A percentile compares a stretch with the other conserved stretches of the same genome.
These are phyloP conservation scores for Salix purpurea DNA, from an alignment of 345 rosid species.

Conservation along the genomic window DNA sequence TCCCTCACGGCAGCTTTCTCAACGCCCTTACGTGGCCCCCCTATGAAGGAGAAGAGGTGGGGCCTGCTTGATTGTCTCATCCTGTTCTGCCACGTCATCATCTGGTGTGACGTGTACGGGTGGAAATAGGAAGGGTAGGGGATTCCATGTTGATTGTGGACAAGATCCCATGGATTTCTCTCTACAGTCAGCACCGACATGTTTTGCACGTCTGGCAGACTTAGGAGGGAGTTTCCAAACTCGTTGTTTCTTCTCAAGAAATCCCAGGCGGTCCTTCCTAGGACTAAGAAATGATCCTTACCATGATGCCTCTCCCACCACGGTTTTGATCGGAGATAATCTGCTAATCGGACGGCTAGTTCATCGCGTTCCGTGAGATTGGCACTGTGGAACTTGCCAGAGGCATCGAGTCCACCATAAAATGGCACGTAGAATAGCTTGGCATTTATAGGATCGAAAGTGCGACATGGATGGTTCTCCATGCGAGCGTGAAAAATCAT, in stretches of 20 bases:
- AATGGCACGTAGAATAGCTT: slow-evolving; percentile 50
- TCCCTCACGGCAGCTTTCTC: slow-evolving; percentile 46
- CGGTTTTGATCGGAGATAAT: slow-evolving; percentile 22
- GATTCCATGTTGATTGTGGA: slow-evolving; percentile 41
- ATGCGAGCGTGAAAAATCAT: slow-evolving; percentile 58
- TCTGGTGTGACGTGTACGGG: slow-evolving; percentile 34
- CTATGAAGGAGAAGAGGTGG: slow-evolving; percentile 49
- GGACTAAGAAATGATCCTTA: slow-evolving; percentile 46
- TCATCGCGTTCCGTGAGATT: slow-evolving; percentile 40
- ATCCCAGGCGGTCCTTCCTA: slow-evolving; percentile 66
- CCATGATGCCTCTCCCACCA: slow-evolving; percentile 41
- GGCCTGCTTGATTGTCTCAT: slow-evolving; percentile 29
- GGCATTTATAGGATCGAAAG: slow-evolving; percentile 39
- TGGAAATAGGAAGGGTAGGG: slow-evolving; percentile 65
- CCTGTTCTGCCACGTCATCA: slow-evolving; percentile 40
- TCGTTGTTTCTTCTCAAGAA: slow-evolving; percentile 43
- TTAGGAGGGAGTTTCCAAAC: slow-evolving; percentile 48
- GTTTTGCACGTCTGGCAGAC: slow-evolving; percentile 36
- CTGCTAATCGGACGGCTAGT: slow-evolving; percentile 34
- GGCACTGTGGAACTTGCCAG: slow-evolving; percentile 44
- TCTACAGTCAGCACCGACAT: slow-evolving; percentile 62
- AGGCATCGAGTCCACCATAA: slow-evolving; percentile 57
- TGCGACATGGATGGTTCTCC: slow-evolving; percentile 52
- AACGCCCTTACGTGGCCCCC: slow-evolving; percentile 42
- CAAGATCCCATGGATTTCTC: slow-evolving; percentile 43